Base-by-base conservation (phyloP, 2,329 filamentous ascomycete species). In the Fusarium miscanthi region DNA sequence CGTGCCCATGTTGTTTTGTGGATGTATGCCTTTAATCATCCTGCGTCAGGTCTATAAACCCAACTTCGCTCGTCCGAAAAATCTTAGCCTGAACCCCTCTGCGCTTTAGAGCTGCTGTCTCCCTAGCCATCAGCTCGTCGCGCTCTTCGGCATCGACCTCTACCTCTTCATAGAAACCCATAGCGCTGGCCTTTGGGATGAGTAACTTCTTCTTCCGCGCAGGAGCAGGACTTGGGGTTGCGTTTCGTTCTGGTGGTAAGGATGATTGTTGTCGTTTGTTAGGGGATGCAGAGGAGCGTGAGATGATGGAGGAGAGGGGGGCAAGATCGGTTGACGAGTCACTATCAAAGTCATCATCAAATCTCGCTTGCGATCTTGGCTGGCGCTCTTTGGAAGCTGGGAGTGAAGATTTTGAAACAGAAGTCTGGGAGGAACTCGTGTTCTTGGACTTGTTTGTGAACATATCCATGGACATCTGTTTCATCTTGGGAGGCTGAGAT, bases 111-210 rank as follows among this genome's bases (percentile, higher is more conserved):
- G 53, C 27, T 25, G 58, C 68, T 8, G 71, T 68, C 37, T 80
- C 77, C 42, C 63, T 67, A 46, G 69, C 71, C 27, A 78, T 35
- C 53, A 63, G 63, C 11, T 71, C 75, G 19, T 79, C 77, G 2
- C 74, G 72, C 62, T 82, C 71, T 17, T 78, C 72, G 3, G 65
- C 69, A 3, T 76, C 72, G 12, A 78, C 72, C 21, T 78, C 70
- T 5, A 79, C 59, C 37, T 81, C 83, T 31, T 78, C 74, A 68
- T 84, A 82, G 74, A 84, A 86, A 6, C 84, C 84, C 10, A 75
- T 74, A 19, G 76, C 76, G 48, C 81, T 82, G 31, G 75, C 76
- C 45, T 80, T 80, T 17, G 84, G 82, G 40, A 83, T 72, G 65
- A 83, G 79, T 17, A 84, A 66, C 65, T 81, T 85, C 68, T 84